A percentile compares a stretch with the other conserved stretches of the same genome.
phyloP scores from a whole-genome alignment of 306 rosid species.

The Crotalaria pallida region DNA sequence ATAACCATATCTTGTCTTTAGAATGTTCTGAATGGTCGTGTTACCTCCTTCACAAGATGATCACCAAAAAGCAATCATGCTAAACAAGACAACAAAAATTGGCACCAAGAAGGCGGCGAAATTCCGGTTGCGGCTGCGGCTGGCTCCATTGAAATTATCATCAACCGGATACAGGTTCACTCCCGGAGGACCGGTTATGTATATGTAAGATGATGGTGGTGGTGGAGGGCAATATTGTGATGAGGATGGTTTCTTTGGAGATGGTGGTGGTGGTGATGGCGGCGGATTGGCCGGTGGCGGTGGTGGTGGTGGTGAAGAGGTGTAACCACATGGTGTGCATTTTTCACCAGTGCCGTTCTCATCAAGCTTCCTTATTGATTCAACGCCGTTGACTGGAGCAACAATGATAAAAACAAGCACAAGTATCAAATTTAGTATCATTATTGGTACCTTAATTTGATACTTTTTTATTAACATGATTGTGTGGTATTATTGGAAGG shows the following conservation, averaged over 20 bases:
- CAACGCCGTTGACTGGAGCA: conserved; percentile 16
- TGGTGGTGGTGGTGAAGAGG: conserved; percentile 29
- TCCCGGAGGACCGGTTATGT: conserved; percentile 47
- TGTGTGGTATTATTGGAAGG: background rate
- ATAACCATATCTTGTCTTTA: background rate
- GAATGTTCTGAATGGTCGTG: background rate
- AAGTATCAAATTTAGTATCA: conserved; percentile 19
- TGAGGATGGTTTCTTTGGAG: conserved; percentile 29
- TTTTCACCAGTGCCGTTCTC: conserved; percentile 26
- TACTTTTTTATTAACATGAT: conserved; percentile 15
- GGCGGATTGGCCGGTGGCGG: conserved; percentile 31
- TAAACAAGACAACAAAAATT: conserved; percentile 5
- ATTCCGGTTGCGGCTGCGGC: conserved; percentile 8
- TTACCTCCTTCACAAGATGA: conserved; percentile 13
- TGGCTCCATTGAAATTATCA: conserved; percentile 30
- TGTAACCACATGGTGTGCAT: conserved; percentile 28
- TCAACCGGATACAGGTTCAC: conserved; percentile 40
- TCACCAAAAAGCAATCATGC: conserved; percentile 19
- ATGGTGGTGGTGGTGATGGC: conserved; percentile 30
- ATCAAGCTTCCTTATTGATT: conserved; percentile 35
- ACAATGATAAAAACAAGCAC: conserved; percentile 7
- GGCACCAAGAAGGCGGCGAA: conserved; percentile 9
- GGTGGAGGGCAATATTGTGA: conserved; percentile 35
- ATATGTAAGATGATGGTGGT: conserved; percentile 20
- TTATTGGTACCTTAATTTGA: conserved; percentile 15